These are phyloP conservation scores for Colletotrichum sp. DNA, from an alignment of 2,329 filamentous ascomycete genomes.

Conservation along the genomic window DNA sequence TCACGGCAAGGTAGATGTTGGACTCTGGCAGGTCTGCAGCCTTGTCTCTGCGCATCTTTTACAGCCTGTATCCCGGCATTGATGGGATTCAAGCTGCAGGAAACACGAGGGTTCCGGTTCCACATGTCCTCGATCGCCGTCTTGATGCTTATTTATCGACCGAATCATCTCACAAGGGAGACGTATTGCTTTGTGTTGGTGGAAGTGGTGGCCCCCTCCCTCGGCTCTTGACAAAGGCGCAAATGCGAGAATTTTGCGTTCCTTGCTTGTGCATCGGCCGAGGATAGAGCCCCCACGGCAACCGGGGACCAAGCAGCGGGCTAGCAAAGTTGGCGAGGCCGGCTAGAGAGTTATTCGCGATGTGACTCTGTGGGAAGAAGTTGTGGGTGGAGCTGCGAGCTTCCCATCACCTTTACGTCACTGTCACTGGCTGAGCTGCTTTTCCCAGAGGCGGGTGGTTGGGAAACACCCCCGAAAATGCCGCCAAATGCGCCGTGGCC, in stretches of 20 bases:
- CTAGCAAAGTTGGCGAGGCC: background rate
- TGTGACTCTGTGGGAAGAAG: background rate
- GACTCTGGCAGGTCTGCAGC: background rate
- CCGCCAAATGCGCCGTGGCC: background rate
- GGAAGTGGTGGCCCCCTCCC: background rate
- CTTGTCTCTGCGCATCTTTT: background rate
- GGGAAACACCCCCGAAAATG: background rate
- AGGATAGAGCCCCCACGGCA: background rate
- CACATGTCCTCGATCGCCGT: background rate
- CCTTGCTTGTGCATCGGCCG: background rate
- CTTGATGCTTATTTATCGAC: background rate
- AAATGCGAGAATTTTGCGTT: background rate
- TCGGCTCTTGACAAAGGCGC: background rate
- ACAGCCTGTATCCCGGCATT: background rate
- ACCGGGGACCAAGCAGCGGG: background rate
- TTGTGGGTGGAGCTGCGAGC: background rate
- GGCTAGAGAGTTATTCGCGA: background rate
- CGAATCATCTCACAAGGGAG: background rate
- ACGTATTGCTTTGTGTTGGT: background rate
- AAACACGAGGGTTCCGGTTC: background rate
- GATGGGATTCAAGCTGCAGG: background rate
- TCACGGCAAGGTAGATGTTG: constrained; percentile 9
- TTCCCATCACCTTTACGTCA: constrained; percentile 18
- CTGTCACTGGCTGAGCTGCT: constrained; percentile 8
- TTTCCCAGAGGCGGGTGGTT: background rate